Evolutionary conservation across 2,329 filamentous ascomycete species (phyloP).

Genomic region (Pestalotiopsis fici): DNA sequence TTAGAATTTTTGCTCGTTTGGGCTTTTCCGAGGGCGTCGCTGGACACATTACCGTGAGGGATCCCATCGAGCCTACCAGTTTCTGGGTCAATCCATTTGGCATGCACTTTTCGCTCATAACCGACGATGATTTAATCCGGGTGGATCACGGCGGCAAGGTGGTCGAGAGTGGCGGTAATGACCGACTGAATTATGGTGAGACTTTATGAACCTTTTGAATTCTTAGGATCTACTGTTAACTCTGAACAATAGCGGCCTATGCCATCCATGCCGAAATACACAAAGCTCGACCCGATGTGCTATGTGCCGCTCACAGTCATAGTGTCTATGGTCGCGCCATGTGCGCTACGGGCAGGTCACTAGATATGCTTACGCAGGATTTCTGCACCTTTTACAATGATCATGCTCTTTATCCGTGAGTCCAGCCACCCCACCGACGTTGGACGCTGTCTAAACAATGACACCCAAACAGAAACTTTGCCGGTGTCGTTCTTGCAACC

Average conservation of each 20-base stretch:
- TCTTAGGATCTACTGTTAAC: too few relatives aligned
- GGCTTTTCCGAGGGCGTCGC: background rate
- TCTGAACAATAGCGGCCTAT: slow-evolving; percentile 39
- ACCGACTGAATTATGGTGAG: slow-evolving; percentile 40
- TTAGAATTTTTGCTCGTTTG: background rate
- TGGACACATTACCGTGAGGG: slow-evolving; percentile 39
- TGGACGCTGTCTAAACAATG: background rate
- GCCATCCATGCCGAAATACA: slow-evolving; percentile 63
- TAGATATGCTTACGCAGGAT: slow-evolving; percentile 63
- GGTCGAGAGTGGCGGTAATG: slow-evolving; percentile 54
- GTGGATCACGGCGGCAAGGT: slow-evolving; percentile 58
- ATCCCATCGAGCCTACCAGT: slow-evolving; percentile 53
- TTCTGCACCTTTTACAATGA: slow-evolving; percentile 52
- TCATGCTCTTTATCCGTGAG: slow-evolving; percentile 29
- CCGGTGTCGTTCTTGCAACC: slow-evolving; percentile 39
- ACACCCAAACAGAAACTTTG: background rate
- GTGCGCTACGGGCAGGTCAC: slow-evolving; percentile 52
- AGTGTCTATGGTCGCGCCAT: slow-evolving; percentile 60
- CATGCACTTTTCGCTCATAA: slow-evolving; percentile 58
- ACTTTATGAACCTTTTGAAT: too few relatives aligned
- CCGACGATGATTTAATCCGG: slow-evolving; percentile 59
- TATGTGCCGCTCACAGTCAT: slow-evolving; percentile 60
- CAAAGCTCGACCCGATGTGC: slow-evolving; percentile 57
- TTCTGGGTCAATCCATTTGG: slow-evolving; percentile 66
- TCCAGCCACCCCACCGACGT: background rate